A percentile compares a stretch with the other conserved stretches of the same genome.
phyloP scores from a whole-genome alignment of 2,329 filamentous ascomycete genomes.

The Cladosporium velox region DNA sequence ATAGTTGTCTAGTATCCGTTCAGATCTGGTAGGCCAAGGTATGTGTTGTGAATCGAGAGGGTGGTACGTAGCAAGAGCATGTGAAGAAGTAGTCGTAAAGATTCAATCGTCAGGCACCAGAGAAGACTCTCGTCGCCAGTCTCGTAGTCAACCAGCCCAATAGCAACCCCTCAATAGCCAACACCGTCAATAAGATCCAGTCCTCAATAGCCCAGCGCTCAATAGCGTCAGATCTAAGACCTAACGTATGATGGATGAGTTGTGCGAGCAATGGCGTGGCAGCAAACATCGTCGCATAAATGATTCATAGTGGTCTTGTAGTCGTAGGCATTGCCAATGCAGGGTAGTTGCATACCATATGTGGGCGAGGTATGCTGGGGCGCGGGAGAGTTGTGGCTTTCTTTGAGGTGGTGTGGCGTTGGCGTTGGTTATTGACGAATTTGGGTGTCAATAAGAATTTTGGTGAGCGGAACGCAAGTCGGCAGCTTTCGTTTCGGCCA shows the following conservation, averaged over 20 bases:
- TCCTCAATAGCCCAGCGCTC: constrained; percentile 29
- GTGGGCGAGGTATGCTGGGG: constrained; percentile 21
- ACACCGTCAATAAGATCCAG: constrained; percentile 31
- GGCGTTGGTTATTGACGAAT: constrained; percentile 24
- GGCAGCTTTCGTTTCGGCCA: neutral
- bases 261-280: constrained; percentile 16
- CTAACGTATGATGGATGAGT: constrained; percentile 6
- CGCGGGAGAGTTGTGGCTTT: constrained; percentile 24
- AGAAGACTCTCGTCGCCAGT: neutral
- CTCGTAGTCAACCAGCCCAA: constrained; percentile 29
- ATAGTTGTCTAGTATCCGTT: neutral
- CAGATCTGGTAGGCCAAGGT: neutral
- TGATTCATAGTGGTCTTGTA: neutral
- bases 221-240: constrained; percentile 24
- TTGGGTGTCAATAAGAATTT: constrained; percentile 35
- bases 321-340: neutral
- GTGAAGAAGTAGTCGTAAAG: neutral
- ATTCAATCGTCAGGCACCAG: neutral
- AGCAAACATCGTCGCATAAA: neutral
- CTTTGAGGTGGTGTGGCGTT: constrained; percentile 23
- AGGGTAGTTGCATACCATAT: neutral
- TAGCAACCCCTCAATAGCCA: constrained; percentile 29
- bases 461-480: neutral
- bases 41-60: neutral
- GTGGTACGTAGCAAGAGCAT: neutral